These are phyloP conservation scores for Rhinocladiella mackenziei DNA, from an alignment of 2,329 filamentous ascomycete species.

Conservation along the genomic window DNA sequence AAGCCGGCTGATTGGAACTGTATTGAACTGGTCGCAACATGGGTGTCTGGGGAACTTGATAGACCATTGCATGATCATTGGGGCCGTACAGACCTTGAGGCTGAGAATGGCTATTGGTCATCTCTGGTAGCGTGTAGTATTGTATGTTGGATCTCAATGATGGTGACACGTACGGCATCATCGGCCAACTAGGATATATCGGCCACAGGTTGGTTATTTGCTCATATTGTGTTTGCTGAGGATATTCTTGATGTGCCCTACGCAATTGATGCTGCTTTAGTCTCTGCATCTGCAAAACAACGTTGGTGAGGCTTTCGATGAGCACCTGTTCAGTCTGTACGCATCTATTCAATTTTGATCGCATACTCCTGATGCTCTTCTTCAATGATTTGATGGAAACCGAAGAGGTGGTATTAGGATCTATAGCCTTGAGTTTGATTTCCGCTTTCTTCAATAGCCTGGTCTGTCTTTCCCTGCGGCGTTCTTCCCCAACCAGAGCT, in stretches of 20 bases:
- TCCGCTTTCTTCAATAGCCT: slow-evolving; percentile 4
- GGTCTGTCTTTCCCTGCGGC: slow-evolving; percentile 4
- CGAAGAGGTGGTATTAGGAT: background rate
- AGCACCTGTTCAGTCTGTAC: slow-evolving; percentile 1
- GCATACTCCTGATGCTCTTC: slow-evolving; percentile 9
- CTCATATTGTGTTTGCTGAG: background rate
- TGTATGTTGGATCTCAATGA: background rate
- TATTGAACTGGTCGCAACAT: slow-evolving; percentile 10
- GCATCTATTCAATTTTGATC: slow-evolving; percentile 12
- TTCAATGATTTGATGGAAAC: background rate
- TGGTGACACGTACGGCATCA: background rate
- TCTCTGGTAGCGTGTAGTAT: background rate
- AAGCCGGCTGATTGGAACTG: too few relatives aligned
- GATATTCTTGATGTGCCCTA: slow-evolving; percentile 4
- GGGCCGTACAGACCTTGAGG: background rate
- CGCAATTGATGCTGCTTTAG: slow-evolving; percentile 13
- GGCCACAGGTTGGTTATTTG: background rate
- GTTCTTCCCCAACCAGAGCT: slow-evolving; percentile 12
- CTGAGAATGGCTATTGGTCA: background rate
- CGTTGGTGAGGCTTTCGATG: slow-evolving; percentile 2
- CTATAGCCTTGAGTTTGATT: slow-evolving; percentile 1
- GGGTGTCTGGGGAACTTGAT: slow-evolving; percentile 4
- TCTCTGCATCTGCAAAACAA: slow-evolving; percentile 8
- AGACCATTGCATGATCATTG: background rate
- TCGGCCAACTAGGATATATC: background rate